Evolutionary conservation across 169 alveolate species (phyloP).

Genomic region (Plasmodium yoelii): DNA sequence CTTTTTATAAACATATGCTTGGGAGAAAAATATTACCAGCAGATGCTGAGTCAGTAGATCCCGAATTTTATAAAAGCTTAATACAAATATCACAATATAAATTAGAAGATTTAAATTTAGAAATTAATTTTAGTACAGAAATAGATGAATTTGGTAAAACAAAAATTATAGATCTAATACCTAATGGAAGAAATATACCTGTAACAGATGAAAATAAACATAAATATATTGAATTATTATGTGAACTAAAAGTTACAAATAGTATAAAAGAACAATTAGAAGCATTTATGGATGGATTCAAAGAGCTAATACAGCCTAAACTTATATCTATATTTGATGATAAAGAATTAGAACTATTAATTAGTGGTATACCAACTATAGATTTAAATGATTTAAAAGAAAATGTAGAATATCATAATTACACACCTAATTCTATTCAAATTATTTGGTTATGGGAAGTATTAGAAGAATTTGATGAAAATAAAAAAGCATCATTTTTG

Average conservation of each 20-base stretch:
- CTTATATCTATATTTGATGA: conserved; percentile 96
- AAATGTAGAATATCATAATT: conserved; percentile 96
- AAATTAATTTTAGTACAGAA: conserved; percentile 91
- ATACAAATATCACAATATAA: conserved; percentile 95
- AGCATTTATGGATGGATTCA: conserved; percentile 97
- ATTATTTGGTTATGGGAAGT: conserved; percentile 97
- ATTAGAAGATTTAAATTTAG: conserved; percentile 92
- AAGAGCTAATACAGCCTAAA: conserved; percentile 96
- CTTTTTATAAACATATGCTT: conserved; percentile 98
- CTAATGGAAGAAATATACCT: conserved; percentile 94
- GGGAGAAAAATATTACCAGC: conserved; percentile 95
- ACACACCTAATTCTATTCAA: conserved; percentile 90
- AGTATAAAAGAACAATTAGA: conserved; percentile 95
- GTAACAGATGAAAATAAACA: conserved; percentile 95
- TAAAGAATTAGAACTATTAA: conserved; percentile 94
- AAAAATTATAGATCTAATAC: conserved; percentile 95
- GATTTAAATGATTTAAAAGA: conserved; percentile 96
- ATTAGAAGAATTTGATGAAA: conserved; percentile 92
- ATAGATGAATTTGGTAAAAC: conserved; percentile 96
- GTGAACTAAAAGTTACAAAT: conserved; percentile 95
- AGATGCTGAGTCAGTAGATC: conserved; percentile 99
- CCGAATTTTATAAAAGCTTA: conserved; percentile 95
- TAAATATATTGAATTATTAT: conserved; percentile 95
- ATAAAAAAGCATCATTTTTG: conserved; percentile 94
- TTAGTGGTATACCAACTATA: conserved; percentile 99